Percentiles rank a stretch among this genome's conserved stretches.
phyloP scores from a whole-genome alignment of 2,329 filamentous ascomycete species.

The Chaetomium sp. region DNA sequence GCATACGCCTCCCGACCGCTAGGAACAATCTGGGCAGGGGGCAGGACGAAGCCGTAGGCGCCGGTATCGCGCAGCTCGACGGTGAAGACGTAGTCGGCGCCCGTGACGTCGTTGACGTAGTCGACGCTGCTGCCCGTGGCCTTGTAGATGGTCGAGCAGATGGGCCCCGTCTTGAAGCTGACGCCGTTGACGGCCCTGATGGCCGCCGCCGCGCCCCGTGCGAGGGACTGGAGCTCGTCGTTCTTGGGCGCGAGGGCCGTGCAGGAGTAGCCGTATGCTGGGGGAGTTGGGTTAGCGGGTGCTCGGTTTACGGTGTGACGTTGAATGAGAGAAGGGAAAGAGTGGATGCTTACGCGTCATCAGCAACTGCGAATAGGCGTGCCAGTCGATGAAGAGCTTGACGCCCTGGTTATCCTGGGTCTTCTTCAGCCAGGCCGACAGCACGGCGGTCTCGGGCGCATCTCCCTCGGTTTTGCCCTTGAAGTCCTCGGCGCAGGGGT shows the following conservation, averaged over 20 bases:
- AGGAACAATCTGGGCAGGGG: slow-evolving; percentile 46
- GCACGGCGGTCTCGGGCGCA: slow-evolving; percentile 53
- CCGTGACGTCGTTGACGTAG: slow-evolving; percentile 38
- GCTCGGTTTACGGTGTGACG: no score
- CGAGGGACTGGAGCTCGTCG: slow-evolving; percentile 51
- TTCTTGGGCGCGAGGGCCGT: slow-evolving; percentile 49
- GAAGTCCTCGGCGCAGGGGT: slow-evolving; percentile 50
- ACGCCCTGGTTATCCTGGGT: slow-evolving; percentile 50
- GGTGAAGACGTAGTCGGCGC: slow-evolving; percentile 19
- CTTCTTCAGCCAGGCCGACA: slow-evolving; percentile 42
- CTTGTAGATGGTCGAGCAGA: slow-evolving; percentile 64
- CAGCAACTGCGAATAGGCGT: slow-evolving; percentile 63
- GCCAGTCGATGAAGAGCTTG: slow-evolving; percentile 65
- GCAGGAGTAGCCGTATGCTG: slow-evolving; percentile 62
- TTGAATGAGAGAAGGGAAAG: no score
- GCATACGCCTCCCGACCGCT: slow-evolving; percentile 49
- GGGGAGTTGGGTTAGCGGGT: neutral
- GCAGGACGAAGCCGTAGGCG: slow-evolving; percentile 48
- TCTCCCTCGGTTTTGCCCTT: slow-evolving; percentile 44
- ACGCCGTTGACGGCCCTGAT: slow-evolving; percentile 48
- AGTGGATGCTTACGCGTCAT: slow-evolving; percentile 58
- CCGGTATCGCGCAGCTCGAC: slow-evolving; percentile 36
- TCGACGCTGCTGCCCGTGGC: slow-evolving; percentile 51
- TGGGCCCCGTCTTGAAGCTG: slow-evolving; percentile 49
- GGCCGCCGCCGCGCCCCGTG: slow-evolving; percentile 51